These are phyloP conservation scores for Exophiala bonariae DNA, from an alignment of 2,329 filamentous ascomycete genomes.

Conservation along the genomic window DNA sequence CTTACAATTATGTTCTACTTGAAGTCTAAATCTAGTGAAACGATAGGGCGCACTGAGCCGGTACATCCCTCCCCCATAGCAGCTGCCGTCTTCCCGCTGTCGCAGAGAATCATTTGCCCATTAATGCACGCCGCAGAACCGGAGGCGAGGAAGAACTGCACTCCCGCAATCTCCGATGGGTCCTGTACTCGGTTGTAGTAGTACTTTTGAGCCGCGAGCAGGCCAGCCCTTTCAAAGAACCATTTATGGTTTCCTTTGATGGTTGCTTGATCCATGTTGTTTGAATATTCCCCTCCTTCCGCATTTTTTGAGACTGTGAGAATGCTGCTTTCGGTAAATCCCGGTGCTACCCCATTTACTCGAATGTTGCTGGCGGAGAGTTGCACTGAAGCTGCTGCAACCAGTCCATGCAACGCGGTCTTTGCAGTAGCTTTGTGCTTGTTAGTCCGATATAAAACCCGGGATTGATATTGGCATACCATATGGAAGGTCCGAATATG, in stretches of 20 bases:
- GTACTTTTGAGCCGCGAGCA: slow-evolving; percentile 6
- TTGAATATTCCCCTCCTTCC: slow-evolving; percentile 11
- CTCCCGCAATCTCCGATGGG: slow-evolving; percentile 12
- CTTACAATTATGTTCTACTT: slow-evolving; percentile 1
- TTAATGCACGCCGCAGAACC: slow-evolving; percentile 10
- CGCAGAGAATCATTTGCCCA: slow-evolving; percentile 13
- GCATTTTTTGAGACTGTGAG: slow-evolving; percentile 8
- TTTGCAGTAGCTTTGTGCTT: slow-evolving; percentile 9
- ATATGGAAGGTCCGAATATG: slow-evolving; percentile 17
- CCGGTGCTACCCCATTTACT: slow-evolving; percentile 15
- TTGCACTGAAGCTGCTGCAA: slow-evolving; percentile 7
- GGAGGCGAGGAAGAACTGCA: slow-evolving; percentile 35
- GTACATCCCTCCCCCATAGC: slow-evolving; percentile 16
- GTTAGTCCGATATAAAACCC: background rate
- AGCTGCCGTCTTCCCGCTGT: slow-evolving; percentile 16
- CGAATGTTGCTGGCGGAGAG: slow-evolving; percentile 18
- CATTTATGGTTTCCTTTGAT: slow-evolving; percentile 10
- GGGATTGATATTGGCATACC: background rate
- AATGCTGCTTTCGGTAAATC: slow-evolving; percentile 14
- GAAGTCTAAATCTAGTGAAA: slow-evolving; percentile 5
- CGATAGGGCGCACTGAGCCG: slow-evolving; percentile 8
- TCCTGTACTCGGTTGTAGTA: slow-evolving; percentile 17
- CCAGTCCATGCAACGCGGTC: slow-evolving; percentile 9
- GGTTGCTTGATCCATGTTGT: slow-evolving; percentile 1
- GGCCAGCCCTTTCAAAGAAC: slow-evolving; percentile 13